These are phyloP conservation scores for Parmelia sp. DNA, from an alignment of 495 filamentous ascomycete species.

Conservation along the genomic window DNA sequence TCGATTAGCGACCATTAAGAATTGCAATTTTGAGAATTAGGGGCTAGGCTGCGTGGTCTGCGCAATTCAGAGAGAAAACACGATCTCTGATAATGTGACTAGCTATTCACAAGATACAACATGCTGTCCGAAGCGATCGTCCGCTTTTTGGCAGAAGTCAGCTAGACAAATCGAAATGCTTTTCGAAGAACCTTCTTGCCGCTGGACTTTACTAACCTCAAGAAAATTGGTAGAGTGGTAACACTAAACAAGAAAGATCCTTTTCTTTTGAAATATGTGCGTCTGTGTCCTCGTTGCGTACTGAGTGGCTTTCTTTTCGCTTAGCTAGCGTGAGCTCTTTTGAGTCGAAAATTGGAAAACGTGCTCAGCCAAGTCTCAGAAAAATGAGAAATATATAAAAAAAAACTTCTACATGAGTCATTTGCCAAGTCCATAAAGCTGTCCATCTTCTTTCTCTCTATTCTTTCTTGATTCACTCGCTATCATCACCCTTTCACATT, in stretches of 20 bases:
- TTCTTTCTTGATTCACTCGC: too few relatives aligned
- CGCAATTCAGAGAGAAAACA: neutral
- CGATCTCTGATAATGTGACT: neutral
- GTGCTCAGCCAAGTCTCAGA: too few relatives aligned
- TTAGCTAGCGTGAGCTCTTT: too few relatives aligned
- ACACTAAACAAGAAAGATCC: neutral
- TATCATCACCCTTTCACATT: too few relatives aligned
- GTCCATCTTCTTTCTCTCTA: too few relatives aligned
- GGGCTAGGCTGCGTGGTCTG: neutral
- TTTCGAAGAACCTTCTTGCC: neutral
- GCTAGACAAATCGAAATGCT: neutral
- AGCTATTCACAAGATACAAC: neutral
- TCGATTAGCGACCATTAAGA: neutral
- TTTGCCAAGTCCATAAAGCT: neutral
- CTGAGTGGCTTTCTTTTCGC: too few relatives aligned
- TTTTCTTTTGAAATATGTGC: too few relatives aligned
- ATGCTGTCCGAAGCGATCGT: neutral
- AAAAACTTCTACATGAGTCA: neutral
- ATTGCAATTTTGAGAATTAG: too few relatives aligned
- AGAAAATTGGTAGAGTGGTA: neutral
- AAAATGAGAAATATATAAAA: neutral
- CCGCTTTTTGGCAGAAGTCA: neutral
- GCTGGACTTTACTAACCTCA: neutral
- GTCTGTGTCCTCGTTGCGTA: too few relatives aligned
- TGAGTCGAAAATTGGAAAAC: neutral